Percentiles rank a stretch among this genome's conserved stretches.
Evolutionary conservation across 202 grass and related monocot species (phyloP).

Genomic region (Hordeum pubiflorum): DNA sequence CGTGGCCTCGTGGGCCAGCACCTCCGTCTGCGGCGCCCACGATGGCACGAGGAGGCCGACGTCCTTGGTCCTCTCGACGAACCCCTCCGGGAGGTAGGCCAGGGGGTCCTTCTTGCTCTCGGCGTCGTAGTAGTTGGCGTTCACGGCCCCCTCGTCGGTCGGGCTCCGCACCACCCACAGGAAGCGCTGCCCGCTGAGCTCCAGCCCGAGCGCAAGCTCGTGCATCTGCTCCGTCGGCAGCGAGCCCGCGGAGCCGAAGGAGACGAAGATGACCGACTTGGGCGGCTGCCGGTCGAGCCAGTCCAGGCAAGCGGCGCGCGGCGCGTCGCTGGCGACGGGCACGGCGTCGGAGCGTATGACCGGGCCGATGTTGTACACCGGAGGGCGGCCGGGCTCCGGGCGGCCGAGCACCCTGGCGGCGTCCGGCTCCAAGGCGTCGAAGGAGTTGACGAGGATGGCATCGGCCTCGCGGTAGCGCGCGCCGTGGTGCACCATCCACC

Average conservation of each 20-base stretch:
- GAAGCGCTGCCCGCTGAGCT: background rate
- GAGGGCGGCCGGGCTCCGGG: too few relatives aligned
- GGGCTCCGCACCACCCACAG: background rate
- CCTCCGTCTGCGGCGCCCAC: too few relatives aligned
- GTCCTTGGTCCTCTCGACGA: too few relatives aligned
- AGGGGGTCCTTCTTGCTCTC: too few relatives aligned
- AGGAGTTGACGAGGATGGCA: background rate
- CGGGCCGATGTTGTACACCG: background rate
- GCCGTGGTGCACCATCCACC: background rate
- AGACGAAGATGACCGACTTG: background rate
- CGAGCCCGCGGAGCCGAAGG: background rate
- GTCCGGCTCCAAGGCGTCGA: background rate
- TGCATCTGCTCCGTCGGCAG: background rate
- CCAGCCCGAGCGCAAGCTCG: background rate
- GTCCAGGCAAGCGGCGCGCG: too few relatives aligned
- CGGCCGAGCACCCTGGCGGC: background rate
- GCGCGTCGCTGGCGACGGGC: background rate
- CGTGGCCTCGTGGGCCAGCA: too few relatives aligned
- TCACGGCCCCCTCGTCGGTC: background rate
- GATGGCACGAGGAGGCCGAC: too few relatives aligned
- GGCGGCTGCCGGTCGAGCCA: background rate
- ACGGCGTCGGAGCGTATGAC: background rate
- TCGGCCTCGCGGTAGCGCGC: background rate
- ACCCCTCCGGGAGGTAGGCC: too few relatives aligned
- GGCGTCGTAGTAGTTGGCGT: background rate